Evolutionary conservation across 2,329 filamentous ascomycete genomes (phyloP).

Genomic region (Furcasterigmium sp.): DNA sequence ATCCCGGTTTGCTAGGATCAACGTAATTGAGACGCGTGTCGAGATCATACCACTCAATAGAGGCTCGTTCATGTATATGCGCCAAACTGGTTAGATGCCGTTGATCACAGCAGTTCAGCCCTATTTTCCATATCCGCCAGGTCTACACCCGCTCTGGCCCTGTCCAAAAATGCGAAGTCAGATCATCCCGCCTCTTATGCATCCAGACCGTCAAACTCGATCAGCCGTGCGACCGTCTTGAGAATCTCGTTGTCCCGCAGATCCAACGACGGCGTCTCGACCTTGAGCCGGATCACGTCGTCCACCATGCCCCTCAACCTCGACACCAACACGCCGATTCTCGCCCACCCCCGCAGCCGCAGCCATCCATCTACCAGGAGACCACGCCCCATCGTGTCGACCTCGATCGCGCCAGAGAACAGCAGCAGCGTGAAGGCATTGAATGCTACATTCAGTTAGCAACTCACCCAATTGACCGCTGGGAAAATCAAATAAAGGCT

Average conservation of each 20-base stretch:
- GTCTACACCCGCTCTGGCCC: too few relatives aligned
- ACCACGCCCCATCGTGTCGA: slow-evolving; percentile 84
- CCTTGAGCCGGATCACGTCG: slow-evolving; percentile 71
- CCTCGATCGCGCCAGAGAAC: slow-evolving; percentile 77
- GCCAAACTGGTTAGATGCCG: too few relatives aligned
- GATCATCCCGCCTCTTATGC: too few relatives aligned
- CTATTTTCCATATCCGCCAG: too few relatives aligned
- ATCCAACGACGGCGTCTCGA: slow-evolving; percentile 66
- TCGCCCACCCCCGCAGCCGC: slow-evolving; percentile 79
- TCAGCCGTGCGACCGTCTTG: slow-evolving; percentile 68
- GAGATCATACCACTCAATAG: too few relatives aligned
- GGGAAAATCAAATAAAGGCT: not conserved
- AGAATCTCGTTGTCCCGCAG: slow-evolving; percentile 63
- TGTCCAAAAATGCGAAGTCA: too few relatives aligned
- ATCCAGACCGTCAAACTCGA: slow-evolving; percentile 87
- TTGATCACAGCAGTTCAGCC: too few relatives aligned
- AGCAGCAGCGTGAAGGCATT: slow-evolving; percentile 85
- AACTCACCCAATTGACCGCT: not conserved
- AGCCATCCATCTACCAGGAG: slow-evolving; percentile 92
- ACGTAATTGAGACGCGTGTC: too few relatives aligned
- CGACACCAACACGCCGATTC: slow-evolving; percentile 85
- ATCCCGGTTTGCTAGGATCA: too few relatives aligned
- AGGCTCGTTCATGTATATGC: too few relatives aligned
- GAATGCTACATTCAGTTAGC: slow-evolving; percentile 51
- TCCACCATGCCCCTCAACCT: slow-evolving; percentile 83